Evolutionary conservation across 768 basidiomycete species (phyloP).

Genomic region (Naganishia kalamii): DNA sequence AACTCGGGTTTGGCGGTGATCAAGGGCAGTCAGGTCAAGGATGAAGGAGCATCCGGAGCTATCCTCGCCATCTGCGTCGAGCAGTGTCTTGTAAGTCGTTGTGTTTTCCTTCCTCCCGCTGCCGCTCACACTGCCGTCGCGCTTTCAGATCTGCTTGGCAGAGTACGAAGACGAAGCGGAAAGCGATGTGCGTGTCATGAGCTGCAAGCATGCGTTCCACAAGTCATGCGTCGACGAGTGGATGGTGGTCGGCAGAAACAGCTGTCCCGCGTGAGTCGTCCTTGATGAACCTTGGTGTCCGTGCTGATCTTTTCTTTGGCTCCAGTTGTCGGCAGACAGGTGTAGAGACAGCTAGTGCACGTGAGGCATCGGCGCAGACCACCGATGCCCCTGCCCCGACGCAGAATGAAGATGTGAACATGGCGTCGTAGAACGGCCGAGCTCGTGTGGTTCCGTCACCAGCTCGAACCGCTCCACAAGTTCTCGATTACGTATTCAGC

Average conservation of each 20-base stretch:
- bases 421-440: too few species aligned
- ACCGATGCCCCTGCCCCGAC: neutral
- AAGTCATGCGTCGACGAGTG: constrained; percentile 65
- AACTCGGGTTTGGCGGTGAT: constrained; percentile 74
- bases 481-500: too few species aligned
- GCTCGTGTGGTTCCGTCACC: too few species aligned
- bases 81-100: constrained; percentile 54
- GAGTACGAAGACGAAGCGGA: constrained; percentile 63
- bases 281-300: neutral
- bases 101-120: neutral
- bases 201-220: constrained; percentile 86
- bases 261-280: constrained; percentile 21
- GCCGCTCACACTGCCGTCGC: constrained; percentile 40
- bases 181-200: constrained; percentile 72
- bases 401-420: neutral
- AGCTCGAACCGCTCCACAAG: too few species aligned
- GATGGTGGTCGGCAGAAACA: constrained; percentile 11
- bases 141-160: constrained; percentile 64
- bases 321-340: constrained; percentile 39
- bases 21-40: constrained; percentile 54
- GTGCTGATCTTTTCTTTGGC: neutral
- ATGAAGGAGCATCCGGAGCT: constrained; percentile 59
- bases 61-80: constrained; percentile 74
- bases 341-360: constrained; percentile 39
- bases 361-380: neutral